phyloP scores from a whole-genome alignment of 176 grass and related monocot species.

The Triticum monococcum region DNA sequence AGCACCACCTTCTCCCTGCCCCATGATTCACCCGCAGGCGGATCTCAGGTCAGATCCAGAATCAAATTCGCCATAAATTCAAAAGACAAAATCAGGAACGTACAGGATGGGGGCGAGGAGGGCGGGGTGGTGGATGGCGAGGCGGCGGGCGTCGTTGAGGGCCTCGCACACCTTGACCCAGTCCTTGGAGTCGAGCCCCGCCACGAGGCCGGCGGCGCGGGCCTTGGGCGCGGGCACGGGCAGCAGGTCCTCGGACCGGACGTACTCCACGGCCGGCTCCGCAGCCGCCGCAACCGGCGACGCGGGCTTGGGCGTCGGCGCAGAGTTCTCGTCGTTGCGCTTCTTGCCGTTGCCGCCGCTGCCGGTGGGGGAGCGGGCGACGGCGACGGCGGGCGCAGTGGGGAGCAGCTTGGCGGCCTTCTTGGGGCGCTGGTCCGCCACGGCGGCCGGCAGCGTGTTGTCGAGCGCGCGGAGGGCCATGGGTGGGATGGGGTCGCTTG shows the following conservation, averaged over 20 bases:
- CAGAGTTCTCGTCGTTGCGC: conserved; percentile 57
- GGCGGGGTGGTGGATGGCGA: conserved; percentile 65
- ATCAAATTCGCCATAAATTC: background rate
- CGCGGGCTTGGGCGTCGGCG: conserved; percentile 26
- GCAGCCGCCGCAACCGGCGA: background rate
- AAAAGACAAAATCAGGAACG: background rate
- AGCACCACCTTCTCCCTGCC: conserved; percentile 64
- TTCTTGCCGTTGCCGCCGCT: background rate
- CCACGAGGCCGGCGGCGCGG: conserved; percentile 54
- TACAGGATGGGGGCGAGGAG: conserved; percentile 69
- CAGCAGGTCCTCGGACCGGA: conserved; percentile 56
- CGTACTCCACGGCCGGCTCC: conserved; percentile 78
- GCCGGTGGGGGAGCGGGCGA: background rate
- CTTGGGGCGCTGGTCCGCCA: conserved; percentile 63
- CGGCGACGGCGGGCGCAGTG: background rate
- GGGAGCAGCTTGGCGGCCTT: conserved; percentile 62
- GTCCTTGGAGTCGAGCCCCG: conserved; percentile 72
- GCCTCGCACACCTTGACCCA: conserved; percentile 72
- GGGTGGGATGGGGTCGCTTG: background rate
- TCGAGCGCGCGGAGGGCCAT: conserved; percentile 90
- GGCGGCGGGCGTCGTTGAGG: conserved; percentile 78
- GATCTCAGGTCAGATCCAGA: background rate
- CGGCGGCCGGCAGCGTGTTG: conserved; percentile 61
- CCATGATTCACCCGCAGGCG: too few species aligned
- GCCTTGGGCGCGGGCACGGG: conserved; percentile 51